Evolutionary conservation across 169 alveolate species (phyloP).

Genomic region (Plasmodium vivax): DNA sequence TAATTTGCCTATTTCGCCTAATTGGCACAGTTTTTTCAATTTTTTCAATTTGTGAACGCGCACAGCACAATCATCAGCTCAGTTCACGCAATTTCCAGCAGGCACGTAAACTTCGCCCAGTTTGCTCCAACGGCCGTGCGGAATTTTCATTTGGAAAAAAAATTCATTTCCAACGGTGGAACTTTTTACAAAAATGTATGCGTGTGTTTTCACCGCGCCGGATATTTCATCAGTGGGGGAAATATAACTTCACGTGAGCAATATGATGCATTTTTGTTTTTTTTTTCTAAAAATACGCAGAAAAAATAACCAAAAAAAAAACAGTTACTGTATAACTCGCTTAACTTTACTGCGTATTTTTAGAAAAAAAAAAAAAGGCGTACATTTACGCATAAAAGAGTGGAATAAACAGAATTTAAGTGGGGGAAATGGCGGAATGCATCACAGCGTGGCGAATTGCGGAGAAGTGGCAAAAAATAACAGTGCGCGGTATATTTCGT

Average conservation of each 20-base stretch:
- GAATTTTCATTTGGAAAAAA: not conserved
- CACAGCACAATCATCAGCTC: not conserved
- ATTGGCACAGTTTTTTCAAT: not conserved
- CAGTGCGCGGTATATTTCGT: not conserved
- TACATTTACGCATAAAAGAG: not conserved
- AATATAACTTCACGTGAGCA: not conserved
- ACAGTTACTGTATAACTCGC: not conserved
- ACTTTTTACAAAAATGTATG: not conserved
- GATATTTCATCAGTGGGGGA: not conserved
- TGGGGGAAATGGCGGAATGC: not conserved
- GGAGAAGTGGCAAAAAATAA: not conserved
- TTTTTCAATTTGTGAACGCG: not conserved
- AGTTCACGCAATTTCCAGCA: not conserved
- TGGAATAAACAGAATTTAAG: not conserved
- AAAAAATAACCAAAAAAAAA: not conserved
- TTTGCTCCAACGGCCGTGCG: not conserved
- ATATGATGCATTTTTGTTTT: not conserved
- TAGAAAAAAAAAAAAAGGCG: slow-evolving; percentile 7
- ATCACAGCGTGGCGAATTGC: not conserved
- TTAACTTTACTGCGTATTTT: not conserved
- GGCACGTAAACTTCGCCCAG: not conserved
- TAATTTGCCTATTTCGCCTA: not conserved
- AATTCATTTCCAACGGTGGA: slow-evolving; percentile 11
- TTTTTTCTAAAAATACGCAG: not conserved
- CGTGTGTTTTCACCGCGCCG: not conserved